Evolutionary conservation across 176 grass and related monocot species (phyloP), one percentile per base, ranked within the genome.

Genomic region (Zizania latifolia): DNA sequence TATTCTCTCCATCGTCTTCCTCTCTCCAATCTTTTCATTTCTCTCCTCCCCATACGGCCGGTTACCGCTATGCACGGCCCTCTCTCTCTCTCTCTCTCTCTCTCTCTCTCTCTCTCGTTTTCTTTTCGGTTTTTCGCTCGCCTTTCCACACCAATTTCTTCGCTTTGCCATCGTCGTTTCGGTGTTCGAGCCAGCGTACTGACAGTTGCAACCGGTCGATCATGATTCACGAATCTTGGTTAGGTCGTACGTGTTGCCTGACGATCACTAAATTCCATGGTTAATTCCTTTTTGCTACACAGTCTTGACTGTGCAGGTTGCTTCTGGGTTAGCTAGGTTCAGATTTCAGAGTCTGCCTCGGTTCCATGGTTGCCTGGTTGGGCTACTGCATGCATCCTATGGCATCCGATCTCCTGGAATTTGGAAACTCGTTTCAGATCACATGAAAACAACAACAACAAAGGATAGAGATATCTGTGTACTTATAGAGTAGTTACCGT

Each of bases 1-100:
- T 85, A 85, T 90, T 87, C 84, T 17, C 56, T 7, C 14, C 38
- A 36, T 36, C 3, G 34, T 15, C 35, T 46, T 15, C 40, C 28
- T 35, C 58, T 34, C 58, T 34, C 58, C 6, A n/a, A n/a, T 44
- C 15, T 51, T 8, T 31, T 45, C 17, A 41, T 69, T 43, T 69
- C 64, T 30, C 76, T 33, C 63, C n/a, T 10, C 17, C 76, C 50
- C 75, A 40, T 29, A 2, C 36, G 13, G 23, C 1, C 14, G 10
- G 21, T 2, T 15, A 17, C 10, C 12, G 3, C 63, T 10, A 19
- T 16, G 3, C 5, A 10, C 37, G 39, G 55, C 21, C 29, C 32
- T 65, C 61, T 27, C 30, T 66, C 33, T 27, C 30, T 3, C 3
- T 8, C 15, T 15, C 39, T 67, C 21, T 38, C 32, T 65, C 61